Conservation (phyloP, 2,329 filamentous ascomycete species). For the Botryotinia calthae region DNA sequence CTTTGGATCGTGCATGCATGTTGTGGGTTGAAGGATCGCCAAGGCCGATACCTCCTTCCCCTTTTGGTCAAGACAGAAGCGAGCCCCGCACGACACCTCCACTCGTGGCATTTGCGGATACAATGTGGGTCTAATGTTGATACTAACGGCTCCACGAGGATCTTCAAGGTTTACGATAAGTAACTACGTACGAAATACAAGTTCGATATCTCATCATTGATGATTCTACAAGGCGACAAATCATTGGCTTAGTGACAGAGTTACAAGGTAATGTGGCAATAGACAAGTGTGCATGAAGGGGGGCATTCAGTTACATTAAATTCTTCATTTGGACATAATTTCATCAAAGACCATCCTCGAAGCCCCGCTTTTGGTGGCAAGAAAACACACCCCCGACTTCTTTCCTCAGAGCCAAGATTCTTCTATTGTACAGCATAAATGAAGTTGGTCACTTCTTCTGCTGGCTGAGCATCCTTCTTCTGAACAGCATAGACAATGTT, state of each 20-base stretch:
- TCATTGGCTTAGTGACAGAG: neutral
- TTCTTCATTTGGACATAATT: neutral
- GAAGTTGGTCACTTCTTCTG: neutral
- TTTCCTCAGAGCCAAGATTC: neutral
- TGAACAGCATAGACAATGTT: neutral
- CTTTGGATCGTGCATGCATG: neutral
- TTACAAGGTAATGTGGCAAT: too few species aligned
- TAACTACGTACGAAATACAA: neutral
- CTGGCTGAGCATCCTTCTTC: neutral
- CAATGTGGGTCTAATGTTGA: neutral
- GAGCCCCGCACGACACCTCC: neutral
- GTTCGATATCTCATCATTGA: neutral
- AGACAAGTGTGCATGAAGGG: neutral
- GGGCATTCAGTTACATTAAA: neutral
- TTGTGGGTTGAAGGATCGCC: slow-evolving; percentile 4
- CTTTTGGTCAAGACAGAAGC: neutral
- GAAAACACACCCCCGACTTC: neutral
- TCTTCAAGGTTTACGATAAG: neutral
- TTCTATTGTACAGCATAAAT: neutral
- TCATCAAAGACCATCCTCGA: neutral
- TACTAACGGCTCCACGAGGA: neutral
- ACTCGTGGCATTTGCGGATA: neutral
- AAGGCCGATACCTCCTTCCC: neutral
- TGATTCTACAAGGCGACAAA: neutral
- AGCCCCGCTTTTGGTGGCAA: neutral